Percentiles rank a stretch among this genome's conserved stretches.
These are phyloP conservation scores for Thelonectria rubi DNA, from an alignment of 2,329 filamentous ascomycete species.

Conservation along the genomic window DNA sequence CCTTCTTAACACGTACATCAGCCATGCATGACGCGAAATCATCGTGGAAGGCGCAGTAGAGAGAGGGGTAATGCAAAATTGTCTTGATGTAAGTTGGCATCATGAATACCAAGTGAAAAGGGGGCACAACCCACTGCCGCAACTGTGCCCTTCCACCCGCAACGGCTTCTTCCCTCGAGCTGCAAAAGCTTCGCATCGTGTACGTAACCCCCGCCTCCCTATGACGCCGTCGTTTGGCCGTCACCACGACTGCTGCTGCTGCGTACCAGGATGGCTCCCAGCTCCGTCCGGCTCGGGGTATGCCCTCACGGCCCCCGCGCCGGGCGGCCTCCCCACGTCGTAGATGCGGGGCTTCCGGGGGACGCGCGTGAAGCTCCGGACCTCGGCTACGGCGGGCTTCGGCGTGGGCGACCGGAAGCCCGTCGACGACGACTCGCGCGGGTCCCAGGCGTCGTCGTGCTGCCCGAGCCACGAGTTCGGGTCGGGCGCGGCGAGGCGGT, in stretches of 20 bases:
- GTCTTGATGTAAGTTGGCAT: background rate
- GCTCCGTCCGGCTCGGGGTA: background rate
- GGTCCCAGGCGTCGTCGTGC: constrained; percentile 27
- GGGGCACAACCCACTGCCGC: too few species aligned
- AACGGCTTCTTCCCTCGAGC: too few species aligned
- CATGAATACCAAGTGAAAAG: background rate
- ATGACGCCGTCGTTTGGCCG: too few species aligned
- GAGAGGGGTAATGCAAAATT: background rate
- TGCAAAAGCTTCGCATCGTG: too few species aligned
- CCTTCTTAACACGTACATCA: too few species aligned
- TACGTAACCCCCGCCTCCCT: too few species aligned
- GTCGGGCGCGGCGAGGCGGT: constrained; percentile 16
- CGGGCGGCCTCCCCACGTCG: constrained; percentile 28
- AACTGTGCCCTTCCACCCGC: background rate
- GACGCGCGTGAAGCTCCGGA: constrained; percentile 35
- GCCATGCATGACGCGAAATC: background rate
- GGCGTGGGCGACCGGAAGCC: constrained; percentile 35
- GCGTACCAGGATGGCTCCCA: background rate
- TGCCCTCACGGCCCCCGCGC: too few species aligned
- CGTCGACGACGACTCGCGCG: constrained; percentile 31
- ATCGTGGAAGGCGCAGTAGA: background rate
- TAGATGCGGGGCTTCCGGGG: constrained; percentile 39
- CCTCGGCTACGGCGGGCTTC: constrained; percentile 39
- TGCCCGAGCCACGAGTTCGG: constrained; percentile 29
- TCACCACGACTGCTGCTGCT: background rate